These are phyloP conservation scores for Orbilia blumenaviensis DNA, from an alignment of 2,329 filamentous ascomycete species.

Conservation along the genomic window DNA sequence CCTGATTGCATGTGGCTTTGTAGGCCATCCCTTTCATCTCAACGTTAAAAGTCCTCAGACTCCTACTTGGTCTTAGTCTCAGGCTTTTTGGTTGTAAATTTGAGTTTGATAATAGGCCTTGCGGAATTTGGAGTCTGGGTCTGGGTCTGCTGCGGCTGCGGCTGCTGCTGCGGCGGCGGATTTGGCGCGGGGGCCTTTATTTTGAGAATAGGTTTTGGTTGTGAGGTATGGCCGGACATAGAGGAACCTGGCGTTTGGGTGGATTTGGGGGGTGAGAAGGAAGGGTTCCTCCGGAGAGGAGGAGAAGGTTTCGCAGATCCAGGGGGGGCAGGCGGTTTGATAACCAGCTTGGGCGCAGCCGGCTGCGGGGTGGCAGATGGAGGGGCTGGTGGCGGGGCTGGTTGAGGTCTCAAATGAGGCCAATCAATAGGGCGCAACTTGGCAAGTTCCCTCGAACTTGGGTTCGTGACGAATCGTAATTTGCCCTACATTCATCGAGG, in stretches of 20 bases:
- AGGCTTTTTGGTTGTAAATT: conserved; percentile 36
- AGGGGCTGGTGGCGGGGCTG: conserved; percentile 12
- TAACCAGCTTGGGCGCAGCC: conserved; percentile 16
- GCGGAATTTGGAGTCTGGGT: too few relatives aligned
- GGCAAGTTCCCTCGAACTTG: conserved; percentile 29
- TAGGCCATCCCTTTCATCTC: neutral
- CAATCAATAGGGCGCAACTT: conserved; percentile 39
- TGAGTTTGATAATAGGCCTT: conserved; percentile 46
- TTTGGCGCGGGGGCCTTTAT: conserved; percentile 24
- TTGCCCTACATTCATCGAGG: conserved; percentile 54
- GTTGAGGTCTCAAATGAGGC: conserved; percentile 33
- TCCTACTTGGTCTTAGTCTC: conserved; percentile 12
- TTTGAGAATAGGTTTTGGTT: conserved; percentile 34
- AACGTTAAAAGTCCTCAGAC: neutral
- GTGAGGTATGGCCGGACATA: neutral
- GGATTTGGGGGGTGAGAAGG: conserved; percentile 29
- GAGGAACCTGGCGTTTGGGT: conserved; percentile 29
- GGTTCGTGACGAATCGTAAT: conserved; percentile 55
- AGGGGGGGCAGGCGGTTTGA: conserved; percentile 23
- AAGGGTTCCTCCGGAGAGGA: conserved; percentile 8
- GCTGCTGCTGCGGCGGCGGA: conserved; percentile 1
- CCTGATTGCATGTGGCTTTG: too few relatives aligned
- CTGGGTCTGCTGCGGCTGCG: too few relatives aligned
- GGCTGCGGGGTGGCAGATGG: conserved; percentile 38
- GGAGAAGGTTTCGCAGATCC: conserved; percentile 31